A percentile compares a stretch with the other conserved stretches of the same genome.
These are phyloP conservation scores for Furcasterigmium sp. DNA, from an alignment of 2,329 filamentous ascomycete species.

Conservation along the genomic window DNA sequence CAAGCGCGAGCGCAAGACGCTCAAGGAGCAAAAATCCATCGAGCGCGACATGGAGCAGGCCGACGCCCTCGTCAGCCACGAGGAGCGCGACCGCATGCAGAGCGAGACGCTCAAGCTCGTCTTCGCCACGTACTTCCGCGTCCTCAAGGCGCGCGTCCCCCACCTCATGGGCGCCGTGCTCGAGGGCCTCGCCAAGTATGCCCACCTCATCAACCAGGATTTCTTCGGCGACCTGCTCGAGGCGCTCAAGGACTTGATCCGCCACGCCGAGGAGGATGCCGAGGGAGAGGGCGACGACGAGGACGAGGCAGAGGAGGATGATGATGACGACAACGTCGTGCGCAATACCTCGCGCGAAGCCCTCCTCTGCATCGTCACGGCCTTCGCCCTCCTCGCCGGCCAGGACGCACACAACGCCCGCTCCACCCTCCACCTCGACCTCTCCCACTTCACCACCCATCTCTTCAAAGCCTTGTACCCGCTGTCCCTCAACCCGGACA, in stretches of 20 bases:
- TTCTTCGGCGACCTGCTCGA: slow-evolving; percentile 97
- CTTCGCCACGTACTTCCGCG: slow-evolving; percentile 91
- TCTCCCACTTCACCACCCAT: slow-evolving; percentile 92
- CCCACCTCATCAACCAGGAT: slow-evolving; percentile 96
- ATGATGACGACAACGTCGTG: slow-evolving; percentile 40
- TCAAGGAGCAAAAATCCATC: slow-evolving; percentile 80
- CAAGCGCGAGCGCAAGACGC: slow-evolving; percentile 76
- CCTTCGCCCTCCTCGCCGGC: slow-evolving; percentile 90
- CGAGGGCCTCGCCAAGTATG: slow-evolving; percentile 88
- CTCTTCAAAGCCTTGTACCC: slow-evolving; percentile 82
- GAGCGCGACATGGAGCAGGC: slow-evolving; percentile 93
- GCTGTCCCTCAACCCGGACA: slow-evolving; percentile 74
- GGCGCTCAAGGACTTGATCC: slow-evolving; percentile 87
- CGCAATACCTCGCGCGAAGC: slow-evolving; percentile 81
- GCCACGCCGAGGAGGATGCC: slow-evolving; percentile 58
- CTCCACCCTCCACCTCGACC: slow-evolving; percentile 76
- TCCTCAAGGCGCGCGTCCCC: slow-evolving; percentile 76
- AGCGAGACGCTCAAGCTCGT: slow-evolving; percentile 94
- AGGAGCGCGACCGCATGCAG: slow-evolving; percentile 90
- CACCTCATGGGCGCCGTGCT: slow-evolving; percentile 95
- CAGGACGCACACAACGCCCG: slow-evolving; percentile 88
- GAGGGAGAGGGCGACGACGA: slow-evolving; percentile 38
- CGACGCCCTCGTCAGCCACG: slow-evolving; percentile 84
- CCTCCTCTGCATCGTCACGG: slow-evolving; percentile 91
- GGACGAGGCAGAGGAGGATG: slow-evolving; percentile 27